Conservation (phyloP, 768 basidiomycete species). For the Hygrophorus pudorinus region DNA sequence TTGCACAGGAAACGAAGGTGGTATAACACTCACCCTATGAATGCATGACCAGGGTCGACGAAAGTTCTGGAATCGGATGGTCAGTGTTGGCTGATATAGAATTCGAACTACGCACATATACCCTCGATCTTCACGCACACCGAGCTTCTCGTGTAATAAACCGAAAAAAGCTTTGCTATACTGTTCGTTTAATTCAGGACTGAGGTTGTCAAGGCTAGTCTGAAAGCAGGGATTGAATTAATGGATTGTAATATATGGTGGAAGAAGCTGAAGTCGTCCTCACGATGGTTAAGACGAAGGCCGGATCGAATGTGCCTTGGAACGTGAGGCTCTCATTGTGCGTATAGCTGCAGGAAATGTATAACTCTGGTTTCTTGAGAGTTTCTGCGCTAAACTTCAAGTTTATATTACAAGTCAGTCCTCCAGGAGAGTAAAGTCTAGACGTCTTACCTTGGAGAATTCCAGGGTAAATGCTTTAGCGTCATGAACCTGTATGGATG, state of each 20-base stretch:
- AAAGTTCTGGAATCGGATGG: constrained; percentile 23
- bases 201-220: constrained; percentile 50
- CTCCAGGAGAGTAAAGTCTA: background rate
- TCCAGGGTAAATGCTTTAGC: constrained; percentile 35
- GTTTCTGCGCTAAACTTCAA: constrained; percentile 41
- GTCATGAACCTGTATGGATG: constrained; percentile 21
- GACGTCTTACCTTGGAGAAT: constrained; percentile 41
- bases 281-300: constrained; percentile 50
- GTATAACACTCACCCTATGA: constrained; percentile 33
- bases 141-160: constrained; percentile 46
- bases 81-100: background rate
- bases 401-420: background rate
- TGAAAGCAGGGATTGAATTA: constrained; percentile 16
- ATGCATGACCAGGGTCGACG: constrained; percentile 40
- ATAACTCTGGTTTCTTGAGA: constrained; percentile 43
- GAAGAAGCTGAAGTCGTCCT: constrained; percentile 14
- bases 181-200: constrained; percentile 31
- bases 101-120: constrained; percentile 37
- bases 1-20: background rate
- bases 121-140: constrained; percentile 39
- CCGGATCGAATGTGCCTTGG: constrained; percentile 54
- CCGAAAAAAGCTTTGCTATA: constrained; percentile 48
- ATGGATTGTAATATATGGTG: background rate
- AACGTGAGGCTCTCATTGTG: constrained; percentile 55
- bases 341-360: constrained; percentile 43